Percentiles rank a stretch among this genome's conserved stretches.
phyloP scores from a whole-genome alignment of 768 basidiomycete genomes.

The Mycena albidolilacea region DNA sequence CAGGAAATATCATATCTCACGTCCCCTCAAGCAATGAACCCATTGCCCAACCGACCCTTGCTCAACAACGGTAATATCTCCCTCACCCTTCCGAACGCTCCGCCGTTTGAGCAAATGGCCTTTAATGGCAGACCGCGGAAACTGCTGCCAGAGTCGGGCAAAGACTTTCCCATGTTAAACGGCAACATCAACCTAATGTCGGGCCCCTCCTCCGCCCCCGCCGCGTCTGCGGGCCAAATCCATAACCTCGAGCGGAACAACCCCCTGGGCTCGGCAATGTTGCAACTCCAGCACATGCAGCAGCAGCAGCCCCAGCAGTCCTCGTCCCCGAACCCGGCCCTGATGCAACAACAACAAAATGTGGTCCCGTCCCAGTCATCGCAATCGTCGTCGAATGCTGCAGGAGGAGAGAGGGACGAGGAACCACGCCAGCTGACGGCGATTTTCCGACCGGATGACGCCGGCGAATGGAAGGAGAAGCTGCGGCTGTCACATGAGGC shows the following conservation, averaged over 20 bases:
- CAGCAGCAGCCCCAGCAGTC: constrained; percentile 43
- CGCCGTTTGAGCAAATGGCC: constrained; percentile 79
- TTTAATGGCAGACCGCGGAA: constrained; percentile 89
- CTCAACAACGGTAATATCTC: constrained; percentile 76
- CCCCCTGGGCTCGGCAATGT: constrained; percentile 58
- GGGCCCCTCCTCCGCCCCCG: constrained; percentile 65
- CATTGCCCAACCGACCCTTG: constrained; percentile 89
- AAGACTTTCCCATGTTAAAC: constrained; percentile 79
- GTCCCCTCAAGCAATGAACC: constrained; percentile 97
- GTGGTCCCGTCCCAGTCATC: constrained; percentile 49
- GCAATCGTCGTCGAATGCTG: constrained; percentile 43
- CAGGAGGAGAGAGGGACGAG: constrained; percentile 59
- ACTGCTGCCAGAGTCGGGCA: constrained; percentile 80
- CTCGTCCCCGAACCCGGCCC: constrained; percentile 47
- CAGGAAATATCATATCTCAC: constrained; percentile 99
- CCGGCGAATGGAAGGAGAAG: constrained; percentile 89
- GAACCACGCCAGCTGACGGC: constrained; percentile 76
- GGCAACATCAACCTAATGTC: constrained; percentile 66
- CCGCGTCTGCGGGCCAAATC: constrained; percentile 57
- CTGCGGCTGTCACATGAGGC: constrained; percentile 76
- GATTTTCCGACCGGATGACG: constrained; percentile 91
- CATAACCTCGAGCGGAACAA: constrained; percentile 68
- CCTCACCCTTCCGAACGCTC: constrained; percentile 77
- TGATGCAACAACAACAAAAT: constrained; percentile 53
- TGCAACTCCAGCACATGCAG: constrained; percentile 53